These are phyloP conservation scores for Botrytis paeoniae DNA, from an alignment of 2,329 filamentous ascomycete species.

Conservation along the genomic window DNA sequence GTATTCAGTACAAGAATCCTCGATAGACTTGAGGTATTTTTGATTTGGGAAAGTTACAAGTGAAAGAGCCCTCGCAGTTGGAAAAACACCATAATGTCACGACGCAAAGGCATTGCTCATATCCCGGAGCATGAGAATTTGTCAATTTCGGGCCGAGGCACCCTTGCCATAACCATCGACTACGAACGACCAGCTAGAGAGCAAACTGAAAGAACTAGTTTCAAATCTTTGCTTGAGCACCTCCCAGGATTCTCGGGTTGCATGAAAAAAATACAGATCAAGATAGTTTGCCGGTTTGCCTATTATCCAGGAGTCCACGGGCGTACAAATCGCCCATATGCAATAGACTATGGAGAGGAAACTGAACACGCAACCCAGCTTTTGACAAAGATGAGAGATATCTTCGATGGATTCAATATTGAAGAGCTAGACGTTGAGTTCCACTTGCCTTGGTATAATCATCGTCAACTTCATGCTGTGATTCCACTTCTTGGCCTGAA, in stretches of 20 bases:
- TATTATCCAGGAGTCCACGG: not conserved
- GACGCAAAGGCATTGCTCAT: not conserved
- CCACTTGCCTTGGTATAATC: not conserved
- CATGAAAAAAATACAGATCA: not conserved
- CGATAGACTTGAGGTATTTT: not conserved
- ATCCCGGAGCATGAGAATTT: not conserved
- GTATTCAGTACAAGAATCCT: not conserved
- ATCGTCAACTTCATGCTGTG: not conserved
- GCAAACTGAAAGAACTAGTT: not conserved
- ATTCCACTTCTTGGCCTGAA: not conserved
- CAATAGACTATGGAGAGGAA: not conserved
- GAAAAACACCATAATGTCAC: not conserved
- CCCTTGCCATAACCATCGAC: not conserved
- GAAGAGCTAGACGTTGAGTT: not conserved
- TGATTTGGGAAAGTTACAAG: not conserved
- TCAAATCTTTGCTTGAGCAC: not conserved
- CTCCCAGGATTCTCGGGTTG: not conserved
- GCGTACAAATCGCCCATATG: not conserved
- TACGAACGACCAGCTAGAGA: not conserved
- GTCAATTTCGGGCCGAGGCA: not conserved
- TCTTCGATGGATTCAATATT: not conserved
- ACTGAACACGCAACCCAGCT: not conserved
- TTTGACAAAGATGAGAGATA: not conserved
- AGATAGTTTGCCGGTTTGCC: not conserved
- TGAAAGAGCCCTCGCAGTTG: not conserved